Conservation (phyloP, 108 stramenopile genomes). For the Fistulifera solaris region DNA sequence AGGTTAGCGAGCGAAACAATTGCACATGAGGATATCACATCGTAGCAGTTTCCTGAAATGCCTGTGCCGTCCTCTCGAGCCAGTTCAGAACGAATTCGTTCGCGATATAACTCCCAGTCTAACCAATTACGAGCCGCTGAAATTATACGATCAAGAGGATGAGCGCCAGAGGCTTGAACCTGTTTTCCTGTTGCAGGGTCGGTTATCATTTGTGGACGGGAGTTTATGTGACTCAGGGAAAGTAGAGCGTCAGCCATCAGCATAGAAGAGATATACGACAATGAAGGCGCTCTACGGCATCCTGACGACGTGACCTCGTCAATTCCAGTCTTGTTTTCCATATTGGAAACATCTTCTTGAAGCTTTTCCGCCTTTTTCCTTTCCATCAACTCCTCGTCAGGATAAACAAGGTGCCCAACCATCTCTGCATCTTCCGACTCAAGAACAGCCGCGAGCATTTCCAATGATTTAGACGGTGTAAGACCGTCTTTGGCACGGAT, state of each 20-base stretch:
- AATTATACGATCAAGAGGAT: constrained; percentile 67
- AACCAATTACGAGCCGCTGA: constrained; percentile 55
- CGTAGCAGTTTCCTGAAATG: constrained; percentile 44
- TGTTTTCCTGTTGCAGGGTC: constrained; percentile 61
- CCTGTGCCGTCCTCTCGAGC: constrained; percentile 34
- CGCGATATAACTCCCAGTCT: constrained; percentile 79
- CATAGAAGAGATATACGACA: constrained; percentile 52
- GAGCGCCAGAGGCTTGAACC: constrained; percentile 46
- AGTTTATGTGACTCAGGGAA: constrained; percentile 67
- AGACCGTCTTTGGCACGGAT: constrained; percentile 77
- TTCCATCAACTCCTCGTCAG: constrained; percentile 50
- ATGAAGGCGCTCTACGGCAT: not conserved
- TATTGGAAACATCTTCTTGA: constrained; percentile 3
- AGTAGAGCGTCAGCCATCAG: constrained; percentile 70
- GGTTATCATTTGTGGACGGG: constrained; percentile 48
- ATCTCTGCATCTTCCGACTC: constrained; percentile 58
- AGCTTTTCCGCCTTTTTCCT: not conserved
- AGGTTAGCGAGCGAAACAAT: constrained; percentile 73
- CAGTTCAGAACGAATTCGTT: constrained; percentile 35
- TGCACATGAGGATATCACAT: constrained; percentile 57
- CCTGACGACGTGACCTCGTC: not conserved
- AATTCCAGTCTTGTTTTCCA: too few relatives aligned
- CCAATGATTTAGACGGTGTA: constrained; percentile 53
- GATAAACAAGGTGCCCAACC: constrained; percentile 46
- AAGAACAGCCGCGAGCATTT: constrained; percentile 64